These are phyloP conservation scores for Chimonanthus salicifolius DNA, from an alignment of 164 flowering plant genomes.

Conservation along the genomic window DNA sequence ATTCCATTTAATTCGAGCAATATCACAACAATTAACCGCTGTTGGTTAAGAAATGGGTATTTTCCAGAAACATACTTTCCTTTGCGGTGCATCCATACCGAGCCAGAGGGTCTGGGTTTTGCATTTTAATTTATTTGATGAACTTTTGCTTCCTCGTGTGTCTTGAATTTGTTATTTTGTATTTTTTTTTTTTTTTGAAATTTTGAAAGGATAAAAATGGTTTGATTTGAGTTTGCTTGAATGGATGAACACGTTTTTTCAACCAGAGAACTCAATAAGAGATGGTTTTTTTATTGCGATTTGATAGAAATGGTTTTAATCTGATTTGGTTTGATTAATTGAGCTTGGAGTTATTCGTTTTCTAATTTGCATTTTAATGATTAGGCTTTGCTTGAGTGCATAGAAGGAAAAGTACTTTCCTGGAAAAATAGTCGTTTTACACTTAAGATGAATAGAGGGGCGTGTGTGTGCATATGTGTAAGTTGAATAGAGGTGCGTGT, in stretches of 20 bases:
- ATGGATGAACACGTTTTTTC: neutral
- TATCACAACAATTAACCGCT: too few species aligned
- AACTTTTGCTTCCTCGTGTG: neutral
- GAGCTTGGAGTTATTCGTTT: too few species aligned
- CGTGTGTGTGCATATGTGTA: neutral
- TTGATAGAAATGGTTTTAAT: neutral
- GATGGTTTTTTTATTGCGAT: neutral
- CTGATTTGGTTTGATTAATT: neutral
- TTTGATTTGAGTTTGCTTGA: neutral
- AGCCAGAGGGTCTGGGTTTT: neutral
- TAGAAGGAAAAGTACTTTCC: too few species aligned
- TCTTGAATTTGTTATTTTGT: too few species aligned
- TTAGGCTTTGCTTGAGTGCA: too few species aligned
- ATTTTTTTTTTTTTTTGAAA: too few species aligned
- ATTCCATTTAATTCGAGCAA: too few species aligned
- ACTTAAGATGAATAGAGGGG: neutral
- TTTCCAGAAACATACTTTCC: too few species aligned
- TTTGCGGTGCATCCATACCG: too few species aligned
- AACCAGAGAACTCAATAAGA: neutral
- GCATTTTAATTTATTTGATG: neutral
- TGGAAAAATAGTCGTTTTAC: too few species aligned
- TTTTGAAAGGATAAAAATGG: neutral
- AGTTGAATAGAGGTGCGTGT: neutral
- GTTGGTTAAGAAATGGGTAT: too few species aligned
- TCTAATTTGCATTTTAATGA: too few species aligned